Conservation (phyloP, 805 yeast species). For the Yarrowia divulgata region DNA sequence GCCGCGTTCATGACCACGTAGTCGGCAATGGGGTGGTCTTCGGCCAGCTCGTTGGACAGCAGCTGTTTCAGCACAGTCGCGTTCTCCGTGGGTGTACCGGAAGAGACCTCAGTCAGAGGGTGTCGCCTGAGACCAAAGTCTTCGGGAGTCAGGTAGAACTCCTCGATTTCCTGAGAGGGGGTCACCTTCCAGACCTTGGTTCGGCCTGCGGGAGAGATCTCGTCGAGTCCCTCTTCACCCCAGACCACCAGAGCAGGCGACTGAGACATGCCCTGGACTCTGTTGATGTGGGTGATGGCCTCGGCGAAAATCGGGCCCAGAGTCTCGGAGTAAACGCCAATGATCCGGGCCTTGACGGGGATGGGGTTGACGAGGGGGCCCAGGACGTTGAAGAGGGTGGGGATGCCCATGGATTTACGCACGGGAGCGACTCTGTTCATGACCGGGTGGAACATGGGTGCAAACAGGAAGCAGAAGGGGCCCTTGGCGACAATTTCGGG, state of each 20-base stretch:
- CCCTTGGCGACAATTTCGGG: conserved; percentile 60
- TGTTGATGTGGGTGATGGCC: conserved; percentile 72
- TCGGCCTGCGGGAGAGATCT: conserved; percentile 86
- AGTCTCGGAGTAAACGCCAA: conserved; percentile 85
- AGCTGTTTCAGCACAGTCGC: conserved; percentile 65
- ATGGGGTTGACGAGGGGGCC: conserved; percentile 97
- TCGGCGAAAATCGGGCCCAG: conserved; percentile 86
- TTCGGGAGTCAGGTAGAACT: conserved; percentile 57
- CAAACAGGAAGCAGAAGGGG: conserved; percentile 75
- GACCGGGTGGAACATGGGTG: conserved; percentile 93
- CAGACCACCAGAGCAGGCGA: conserved; percentile 80
- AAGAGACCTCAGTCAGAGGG: conserved; percentile 67
- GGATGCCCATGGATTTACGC: conserved; percentile 82
- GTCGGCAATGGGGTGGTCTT: conserved; percentile 71
- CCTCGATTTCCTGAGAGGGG: conserved; percentile 50
- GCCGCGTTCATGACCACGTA: conserved; percentile 91
- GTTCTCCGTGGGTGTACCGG: conserved; percentile 88
- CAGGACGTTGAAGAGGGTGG: conserved; percentile 90
- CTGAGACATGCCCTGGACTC: conserved; percentile 54
- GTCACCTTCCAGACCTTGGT: conserved; percentile 81
- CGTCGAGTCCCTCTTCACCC: conserved; percentile 93
- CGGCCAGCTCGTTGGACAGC: conserved; percentile 55
- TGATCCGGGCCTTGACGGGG: conserved; percentile 75
- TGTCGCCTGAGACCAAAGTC: conserved; percentile 87
- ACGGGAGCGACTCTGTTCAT: conserved; percentile 83